Base-by-base conservation (phyloP, 495 filamentous ascomycete genomes). In the Rhypophila decipiens region DNA sequence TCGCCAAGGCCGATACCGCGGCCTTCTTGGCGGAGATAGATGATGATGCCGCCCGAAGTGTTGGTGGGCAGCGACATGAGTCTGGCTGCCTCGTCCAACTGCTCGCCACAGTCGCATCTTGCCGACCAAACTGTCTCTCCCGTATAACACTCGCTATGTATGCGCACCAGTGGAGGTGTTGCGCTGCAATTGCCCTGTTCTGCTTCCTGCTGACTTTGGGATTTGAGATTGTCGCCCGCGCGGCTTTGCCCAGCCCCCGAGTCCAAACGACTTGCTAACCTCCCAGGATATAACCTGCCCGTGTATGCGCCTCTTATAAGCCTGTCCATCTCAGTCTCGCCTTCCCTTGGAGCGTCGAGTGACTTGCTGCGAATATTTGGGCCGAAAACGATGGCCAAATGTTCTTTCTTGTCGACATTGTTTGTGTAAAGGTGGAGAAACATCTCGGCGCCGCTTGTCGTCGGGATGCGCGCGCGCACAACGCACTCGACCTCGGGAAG, bases 101-200 rank as follows among this genome's bases (percentile, higher is more conserved):
- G 93, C 66, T 97, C 94, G 22, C 93, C 93, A 63, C 93, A 99
- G 66, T 99, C 93, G 65, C 93, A 99, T 4, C 93, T 81, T 20
- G 94, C 91, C 1, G 88, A 95, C 93, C 93, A 97, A 0, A 91
- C 91, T 0, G 91, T 97, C 71, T 99, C 93, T 12, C 93, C 93
- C 0, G 93, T 99, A 65, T 99, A 99, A 72, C 93, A 99, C 64
- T 99, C 93, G 7, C 87, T 93, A 64, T 99, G 93, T 64, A 99
- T 97, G 45, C 93, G 77, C 13, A 97, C 90, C 31, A 97, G 72
- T 0, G 94, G 90, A 22, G 61, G 56, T 46, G 44, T 42, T 4
- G 23, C 42, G 20, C 45, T 51, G 13, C 15, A 42, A 1, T 61
- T 43, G 4, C 40, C 20, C 7, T 19, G 17, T 3, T 33, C 42